Evolutionary conservation across 192 early-diverging fungal genomes (phyloP).

Genomic region (Coemansia sp.): DNA sequence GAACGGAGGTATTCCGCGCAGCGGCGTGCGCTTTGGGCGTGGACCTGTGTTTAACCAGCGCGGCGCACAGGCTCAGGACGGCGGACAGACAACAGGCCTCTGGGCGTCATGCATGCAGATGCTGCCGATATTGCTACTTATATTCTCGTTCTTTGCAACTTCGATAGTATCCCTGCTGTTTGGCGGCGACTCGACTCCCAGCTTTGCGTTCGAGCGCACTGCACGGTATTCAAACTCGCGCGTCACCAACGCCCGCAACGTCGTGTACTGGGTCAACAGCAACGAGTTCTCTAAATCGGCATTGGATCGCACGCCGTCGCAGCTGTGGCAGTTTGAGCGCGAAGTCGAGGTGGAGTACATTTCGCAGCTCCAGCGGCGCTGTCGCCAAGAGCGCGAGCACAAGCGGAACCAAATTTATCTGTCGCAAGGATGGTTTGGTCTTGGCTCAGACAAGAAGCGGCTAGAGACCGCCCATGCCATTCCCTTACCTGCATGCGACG

Average conservation of each 20-base stretch:
- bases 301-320: conserved; percentile 37
- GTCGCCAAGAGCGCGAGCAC: conserved; percentile 64
- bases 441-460: conserved; percentile 61
- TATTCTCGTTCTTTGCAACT: conserved; percentile 73
- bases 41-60: not conserved
- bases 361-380: conserved; percentile 62
- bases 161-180: conserved; percentile 56
- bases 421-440: conserved; percentile 70
- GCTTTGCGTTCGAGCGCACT: conserved; percentile 65
- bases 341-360: conserved; percentile 72
- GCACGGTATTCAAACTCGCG: conserved; percentile 56
- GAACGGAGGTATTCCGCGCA: conserved; percentile 15
- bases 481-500: conserved; percentile 69
- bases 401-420: conserved; percentile 57
- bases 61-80: conserved; percentile 29
- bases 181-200: conserved; percentile 50
- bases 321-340: conserved; percentile 68
- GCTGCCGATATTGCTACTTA: conserved; percentile 74
- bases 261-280: conserved; percentile 81
- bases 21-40: conserved; percentile 18
- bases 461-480: conserved; percentile 67
- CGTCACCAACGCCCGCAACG: conserved; percentile 59
- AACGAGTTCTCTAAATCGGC: conserved; percentile 51
- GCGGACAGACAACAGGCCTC: conserved; percentile 8
- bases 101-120: conserved; percentile 67